Conservation (phyloP, 2,329 filamentous ascomycete genomes). For the Graphiopsis chlorocephala region DNA sequence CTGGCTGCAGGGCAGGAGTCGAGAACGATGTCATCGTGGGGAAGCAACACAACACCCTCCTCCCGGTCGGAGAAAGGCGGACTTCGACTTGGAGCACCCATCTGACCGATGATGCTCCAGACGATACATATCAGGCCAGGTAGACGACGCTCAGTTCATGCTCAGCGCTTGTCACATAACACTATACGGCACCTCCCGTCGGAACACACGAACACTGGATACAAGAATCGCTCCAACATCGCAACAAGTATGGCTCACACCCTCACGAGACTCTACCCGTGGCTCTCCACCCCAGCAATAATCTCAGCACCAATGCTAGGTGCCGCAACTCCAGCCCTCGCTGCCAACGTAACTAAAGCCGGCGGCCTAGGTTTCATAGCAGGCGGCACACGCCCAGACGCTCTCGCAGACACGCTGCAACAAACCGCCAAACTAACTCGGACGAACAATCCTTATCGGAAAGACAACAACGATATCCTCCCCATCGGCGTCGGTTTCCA, state of each 20-base stretch:
- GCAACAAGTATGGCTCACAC: constrained; percentile 22
- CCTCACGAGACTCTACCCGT: constrained; percentile 49
- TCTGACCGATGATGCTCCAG: too few species aligned
- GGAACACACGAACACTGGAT: neutral
- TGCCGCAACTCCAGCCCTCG: constrained; percentile 40
- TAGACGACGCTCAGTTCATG: too few species aligned
- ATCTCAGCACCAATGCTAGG: constrained; percentile 63
- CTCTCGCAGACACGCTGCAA: neutral
- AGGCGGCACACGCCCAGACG: constrained; percentile 30
- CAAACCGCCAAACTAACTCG: neutral
- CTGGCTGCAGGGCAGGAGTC: neutral
- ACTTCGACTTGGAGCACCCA: neutral
- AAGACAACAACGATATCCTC: constrained; percentile 26
- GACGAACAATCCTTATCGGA: neutral
- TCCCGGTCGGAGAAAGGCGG: neutral
- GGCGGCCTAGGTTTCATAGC: constrained; percentile 46
- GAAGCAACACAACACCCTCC: neutral
- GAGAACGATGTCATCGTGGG: neutral
- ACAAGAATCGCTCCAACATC: neutral
- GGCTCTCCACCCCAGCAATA: constrained; percentile 56
- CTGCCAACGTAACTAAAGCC: constrained; percentile 56
- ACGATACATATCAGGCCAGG: too few species aligned
- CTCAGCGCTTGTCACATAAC: too few species aligned
- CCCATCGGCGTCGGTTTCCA: constrained; percentile 63
- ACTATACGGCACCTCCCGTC: too few species aligned